These are phyloP conservation scores for Microthyrium microscopicum DNA, from an alignment of 2,329 filamentous ascomycete species.

Conservation along the genomic window DNA sequence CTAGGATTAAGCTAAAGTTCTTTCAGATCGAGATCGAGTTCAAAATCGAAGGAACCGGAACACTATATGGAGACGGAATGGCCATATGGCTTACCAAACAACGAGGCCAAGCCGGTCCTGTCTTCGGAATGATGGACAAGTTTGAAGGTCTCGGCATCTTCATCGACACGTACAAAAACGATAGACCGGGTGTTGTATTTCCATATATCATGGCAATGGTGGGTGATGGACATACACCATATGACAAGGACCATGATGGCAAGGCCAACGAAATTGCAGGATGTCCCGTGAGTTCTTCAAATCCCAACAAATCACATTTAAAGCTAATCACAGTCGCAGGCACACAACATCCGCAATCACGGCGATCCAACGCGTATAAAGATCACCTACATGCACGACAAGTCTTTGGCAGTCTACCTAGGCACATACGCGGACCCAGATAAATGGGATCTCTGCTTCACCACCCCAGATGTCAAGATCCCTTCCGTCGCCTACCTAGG, in stretches of 20 bases:
- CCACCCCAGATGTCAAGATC: slow-evolving; percentile 46
- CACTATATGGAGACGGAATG: slow-evolving; percentile 89
- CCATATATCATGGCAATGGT: slow-evolving; percentile 98
- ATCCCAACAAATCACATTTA: neutral
- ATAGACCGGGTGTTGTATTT: slow-evolving; percentile 85
- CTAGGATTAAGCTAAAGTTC: neutral
- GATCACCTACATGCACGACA: slow-evolving; percentile 94
- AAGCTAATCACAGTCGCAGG: slow-evolving; percentile 25
- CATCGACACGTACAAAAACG: slow-evolving; percentile 99
- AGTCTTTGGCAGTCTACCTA: slow-evolving; percentile 73
- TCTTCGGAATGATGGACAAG: slow-evolving; percentile 75
- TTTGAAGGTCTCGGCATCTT: slow-evolving; percentile 94
- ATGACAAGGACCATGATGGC: slow-evolving; percentile 89
- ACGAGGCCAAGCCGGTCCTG: slow-evolving; percentile 60
- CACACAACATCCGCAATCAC: slow-evolving; percentile 66
- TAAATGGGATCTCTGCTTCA: slow-evolving; percentile 83
- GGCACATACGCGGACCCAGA: slow-evolving; percentile 87
- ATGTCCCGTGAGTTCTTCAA: slow-evolving; percentile 48
- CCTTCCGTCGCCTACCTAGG: slow-evolving; percentile 53
- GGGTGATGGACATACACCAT: slow-evolving; percentile 73
- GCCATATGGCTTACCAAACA: slow-evolving; percentile 97
- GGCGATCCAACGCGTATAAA: slow-evolving; percentile 64
- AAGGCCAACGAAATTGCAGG: slow-evolving; percentile 86
- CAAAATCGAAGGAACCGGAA: slow-evolving; percentile 75
- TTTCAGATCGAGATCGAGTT: slow-evolving; percentile 87